These are phyloP conservation scores for Pseudocercospora macadamiae DNA, from an alignment of 2,329 filamentous ascomycete genomes.

Conservation along the genomic window DNA sequence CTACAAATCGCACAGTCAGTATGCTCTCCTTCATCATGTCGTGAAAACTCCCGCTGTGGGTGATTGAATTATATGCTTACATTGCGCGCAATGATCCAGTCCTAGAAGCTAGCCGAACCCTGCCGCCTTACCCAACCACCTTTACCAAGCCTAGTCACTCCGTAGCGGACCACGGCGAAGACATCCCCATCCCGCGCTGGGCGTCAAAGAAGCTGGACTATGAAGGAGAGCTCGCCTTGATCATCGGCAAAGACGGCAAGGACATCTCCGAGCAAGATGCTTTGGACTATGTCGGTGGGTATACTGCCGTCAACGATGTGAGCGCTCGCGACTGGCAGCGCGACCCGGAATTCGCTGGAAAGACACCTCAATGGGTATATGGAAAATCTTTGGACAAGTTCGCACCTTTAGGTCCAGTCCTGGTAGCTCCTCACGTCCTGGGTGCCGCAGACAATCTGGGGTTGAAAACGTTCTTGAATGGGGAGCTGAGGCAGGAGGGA, in stretches of 20 bases:
- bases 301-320: constrained; percentile 75
- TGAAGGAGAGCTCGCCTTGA: constrained; percentile 74
- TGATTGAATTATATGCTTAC: not conserved
- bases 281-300: constrained; percentile 72
- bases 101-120: constrained; percentile 60
- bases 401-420: constrained; percentile 56
- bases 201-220: constrained; percentile 74
- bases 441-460: constrained; percentile 48
- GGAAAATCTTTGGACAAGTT: constrained; percentile 62
- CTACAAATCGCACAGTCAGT: constrained; percentile 56
- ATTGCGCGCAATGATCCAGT: constrained; percentile 21
- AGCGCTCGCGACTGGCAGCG: constrained; percentile 69
- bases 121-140: constrained; percentile 71
- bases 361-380: constrained; percentile 61
- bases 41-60: not conserved
- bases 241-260: constrained; percentile 69
- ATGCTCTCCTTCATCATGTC: too few species aligned
- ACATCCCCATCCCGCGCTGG: constrained; percentile 66
- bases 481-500: constrained; percentile 50
- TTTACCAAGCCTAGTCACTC: constrained; percentile 74
- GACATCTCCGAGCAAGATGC: constrained; percentile 67
- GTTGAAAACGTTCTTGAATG: constrained; percentile 55
- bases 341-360: constrained; percentile 45
- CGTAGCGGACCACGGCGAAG: constrained; percentile 64
- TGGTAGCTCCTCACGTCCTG: constrained; percentile 50